A percentile compares a stretch with the other conserved stretches of the same genome.
Conservation (phyloP, 2,329 filamentous ascomycete genomes). For the Fusarium miscanthi region DNA sequence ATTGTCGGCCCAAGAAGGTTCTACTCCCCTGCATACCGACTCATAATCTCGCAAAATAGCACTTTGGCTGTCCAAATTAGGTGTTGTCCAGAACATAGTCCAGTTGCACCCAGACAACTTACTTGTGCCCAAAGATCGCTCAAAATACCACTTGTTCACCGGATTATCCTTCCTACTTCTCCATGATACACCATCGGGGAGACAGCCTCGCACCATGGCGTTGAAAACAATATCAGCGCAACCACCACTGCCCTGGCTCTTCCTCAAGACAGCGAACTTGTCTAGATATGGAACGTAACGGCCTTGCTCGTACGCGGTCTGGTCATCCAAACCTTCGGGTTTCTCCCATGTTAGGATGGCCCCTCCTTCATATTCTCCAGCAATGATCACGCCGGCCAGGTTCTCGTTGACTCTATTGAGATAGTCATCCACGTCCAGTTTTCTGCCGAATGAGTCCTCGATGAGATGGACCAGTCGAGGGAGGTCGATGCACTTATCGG, state of each 20-base stretch:
- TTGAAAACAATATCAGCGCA: constrained; percentile 98
- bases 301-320: constrained; percentile 63
- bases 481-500: constrained; percentile 85
- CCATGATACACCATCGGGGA: constrained; percentile 92
- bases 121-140: constrained; percentile 84
- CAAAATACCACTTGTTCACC: constrained; percentile 99
- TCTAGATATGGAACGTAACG: constrained; percentile 92
- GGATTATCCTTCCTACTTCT: constrained; percentile 89
- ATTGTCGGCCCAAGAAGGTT: constrained; percentile 71
- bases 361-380: constrained; percentile 95
- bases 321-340: constrained; percentile 69
- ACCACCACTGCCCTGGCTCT: constrained; percentile 87
- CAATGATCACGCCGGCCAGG: constrained; percentile 91
- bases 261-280: constrained; percentile 94
- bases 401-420: constrained; percentile 81
- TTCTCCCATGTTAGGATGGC: constrained; percentile 95
- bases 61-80: constrained; percentile 67
- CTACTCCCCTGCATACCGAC: constrained; percentile 74
- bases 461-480: constrained; percentile 86
- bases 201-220: constrained; percentile 90
- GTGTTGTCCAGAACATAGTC: constrained; percentile 99
- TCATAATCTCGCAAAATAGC: constrained; percentile 75
- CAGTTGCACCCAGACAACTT: constrained; percentile 86
- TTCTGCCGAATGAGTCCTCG: constrained; percentile 90
- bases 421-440: constrained; percentile 86